Base-by-base conservation (phyloP, 139 green algal genomes). In the Bryopsis sp. region DNA sequence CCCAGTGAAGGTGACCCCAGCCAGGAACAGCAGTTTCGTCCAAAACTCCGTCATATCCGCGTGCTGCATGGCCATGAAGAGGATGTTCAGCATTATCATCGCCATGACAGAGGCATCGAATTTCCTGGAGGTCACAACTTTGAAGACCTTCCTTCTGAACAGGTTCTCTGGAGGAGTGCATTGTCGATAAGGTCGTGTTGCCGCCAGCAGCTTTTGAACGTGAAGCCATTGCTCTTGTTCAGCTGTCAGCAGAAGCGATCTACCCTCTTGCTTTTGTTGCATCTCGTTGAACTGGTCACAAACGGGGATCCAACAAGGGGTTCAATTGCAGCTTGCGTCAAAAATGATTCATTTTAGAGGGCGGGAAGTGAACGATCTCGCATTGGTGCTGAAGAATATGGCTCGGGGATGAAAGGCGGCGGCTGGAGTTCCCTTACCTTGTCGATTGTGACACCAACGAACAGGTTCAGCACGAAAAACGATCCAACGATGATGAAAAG, bases 261-360 rank as follows among this genome's bases (percentile, higher is more conserved):
- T 47, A 31, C 76, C 74, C 58, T 74, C 63, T 19, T 80, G 46
- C 47, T 81, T 72, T 19, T 82, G 58, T 39, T 87, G 77, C 71
- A 91, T 85, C 58, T 84, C 72, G 39, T 80, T 72, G 74, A 92
- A 92, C 81, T 86, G 68, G 43, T 59, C 6, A 29, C 6, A 43
- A 31, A 37, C 3, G 43, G 24, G 36, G 38, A 47, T 11, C n/a
- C n/a, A n/a, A n/a, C n/a, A n/a, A n/a, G n/a, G n/a, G n/a, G n/a
- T n/a, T n/a, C n/a, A n/a, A n/a, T n/a, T n/a, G n/a, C n/a, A n/a
- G n/a, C n/a, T n/a, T n/a, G n/a, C n/a, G n/a, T n/a, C n/a, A n/a
- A n/a, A n/a, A n/a, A n/a, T n/a, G n/a, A n/a, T n/a, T n/a, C n/a
- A n/a, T n/a, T n/a, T n/a, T n/a, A n/a, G n/a, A n/a, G n/a, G n/a